A percentile compares a stretch with the other conserved stretches of the same genome.
These are phyloP conservation scores for Capillidium rhysosporum DNA, from an alignment of 371 early-diverging fungal species.

Conservation along the genomic window DNA sequence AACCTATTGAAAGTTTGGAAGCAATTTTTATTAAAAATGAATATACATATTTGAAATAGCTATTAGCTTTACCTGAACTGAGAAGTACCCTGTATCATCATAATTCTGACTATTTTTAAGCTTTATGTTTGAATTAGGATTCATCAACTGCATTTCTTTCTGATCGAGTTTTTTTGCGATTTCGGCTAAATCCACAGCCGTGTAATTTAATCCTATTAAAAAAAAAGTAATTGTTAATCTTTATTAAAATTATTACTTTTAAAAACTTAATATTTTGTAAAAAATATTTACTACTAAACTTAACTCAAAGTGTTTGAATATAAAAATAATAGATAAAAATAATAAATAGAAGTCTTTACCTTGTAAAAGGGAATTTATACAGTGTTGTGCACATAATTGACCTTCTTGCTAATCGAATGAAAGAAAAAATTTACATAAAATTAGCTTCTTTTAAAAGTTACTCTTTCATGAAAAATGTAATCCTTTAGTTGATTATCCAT, in stretches of 20 bases:
- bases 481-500: not conserved
- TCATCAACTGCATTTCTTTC: not conserved
- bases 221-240: too few species aligned
- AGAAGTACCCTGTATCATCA: not conserved
- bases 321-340: too few species aligned
- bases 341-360: not conserved
- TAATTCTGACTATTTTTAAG: not conserved
- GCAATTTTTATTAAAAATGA: not conserved
- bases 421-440: not conserved
- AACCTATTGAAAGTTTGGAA: not conserved
- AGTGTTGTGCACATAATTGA: slow-evolving; percentile 9
- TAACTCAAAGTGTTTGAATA: too few species aligned
- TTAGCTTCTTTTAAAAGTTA: not conserved
- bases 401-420: slow-evolving; percentile 8
- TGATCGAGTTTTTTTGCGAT: not conserved
- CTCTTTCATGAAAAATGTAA: not conserved
- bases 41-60: too few species aligned
- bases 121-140: not conserved
- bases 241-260: not conserved
- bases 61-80: not conserved
- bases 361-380: slow-evolving; percentile 10
- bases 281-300: not conserved
- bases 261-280: not conserved
- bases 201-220: not conserved
- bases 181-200: not conserved